Percentiles rank a stretch among this genome's conserved stretches.
These are phyloP conservation scores for Neoboletus brunneissimus DNA, from an alignment of 768 basidiomycete genomes.

Conservation along the genomic window DNA sequence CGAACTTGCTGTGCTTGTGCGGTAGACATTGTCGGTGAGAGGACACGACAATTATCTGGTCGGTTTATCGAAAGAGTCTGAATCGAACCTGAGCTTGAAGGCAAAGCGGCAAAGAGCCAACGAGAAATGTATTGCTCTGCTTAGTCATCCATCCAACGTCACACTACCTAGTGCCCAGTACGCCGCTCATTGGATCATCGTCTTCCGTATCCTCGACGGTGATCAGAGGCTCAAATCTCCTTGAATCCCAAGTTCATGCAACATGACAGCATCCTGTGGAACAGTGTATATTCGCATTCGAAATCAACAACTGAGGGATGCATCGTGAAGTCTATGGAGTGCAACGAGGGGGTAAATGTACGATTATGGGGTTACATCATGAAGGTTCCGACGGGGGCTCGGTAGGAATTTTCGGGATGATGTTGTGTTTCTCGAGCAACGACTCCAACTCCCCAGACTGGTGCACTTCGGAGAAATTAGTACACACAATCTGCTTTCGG, in stretches of 20 bases:
- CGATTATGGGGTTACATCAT: neutral
- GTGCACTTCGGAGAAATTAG: constrained; percentile 66
- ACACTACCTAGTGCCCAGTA: no score
- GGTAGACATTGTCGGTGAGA: constrained; percentile 32
- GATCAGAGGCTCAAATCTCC: no score
- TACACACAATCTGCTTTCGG: neutral
- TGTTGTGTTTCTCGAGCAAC: constrained; percentile 65
- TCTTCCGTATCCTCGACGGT: no score
- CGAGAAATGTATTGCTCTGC: constrained; percentile 1
- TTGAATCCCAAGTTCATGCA: neutral
- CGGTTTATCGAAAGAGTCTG: neutral
- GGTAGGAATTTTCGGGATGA: constrained; percentile 53
- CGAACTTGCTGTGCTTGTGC: constrained; percentile 69
- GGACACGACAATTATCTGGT: neutral
- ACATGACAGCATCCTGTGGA: neutral
- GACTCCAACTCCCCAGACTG: constrained; percentile 91
- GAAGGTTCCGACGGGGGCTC: constrained; percentile 2
- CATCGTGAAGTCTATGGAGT: neutral
- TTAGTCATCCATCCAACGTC: constrained; percentile 10
- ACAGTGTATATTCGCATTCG: neutral
- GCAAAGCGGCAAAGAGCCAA: neutral
- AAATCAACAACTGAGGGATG: neutral
- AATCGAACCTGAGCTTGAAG: neutral
- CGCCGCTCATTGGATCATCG: no score
- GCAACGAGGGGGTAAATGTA: neutral